Evolutionary conservation across 495 filamentous ascomycete species (phyloP).

Genomic region (Annulohypoxylon stygium): DNA sequence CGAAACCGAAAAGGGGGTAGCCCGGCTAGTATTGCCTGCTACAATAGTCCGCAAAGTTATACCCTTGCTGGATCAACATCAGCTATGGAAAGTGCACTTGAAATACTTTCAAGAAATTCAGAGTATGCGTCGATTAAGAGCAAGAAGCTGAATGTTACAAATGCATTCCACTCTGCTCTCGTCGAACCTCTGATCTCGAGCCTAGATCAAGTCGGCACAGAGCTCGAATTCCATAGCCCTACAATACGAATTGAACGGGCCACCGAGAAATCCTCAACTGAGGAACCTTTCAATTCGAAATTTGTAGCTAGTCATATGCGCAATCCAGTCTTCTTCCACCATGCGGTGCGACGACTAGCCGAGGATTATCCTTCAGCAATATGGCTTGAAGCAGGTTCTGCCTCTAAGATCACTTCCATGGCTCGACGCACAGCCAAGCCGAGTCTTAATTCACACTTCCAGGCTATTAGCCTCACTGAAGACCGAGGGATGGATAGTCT

Average conservation of each 20-base stretch:
- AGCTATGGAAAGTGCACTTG: conserved; percentile 49
- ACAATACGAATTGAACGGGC: conserved; percentile 40
- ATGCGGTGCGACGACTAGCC: conserved; percentile 61
- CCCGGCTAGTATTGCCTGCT: conserved; percentile 61
- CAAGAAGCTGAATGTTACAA: conserved; percentile 59
- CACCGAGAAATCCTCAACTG: conserved; percentile 32
- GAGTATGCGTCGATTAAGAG: conserved; percentile 41
- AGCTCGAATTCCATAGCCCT: conserved; percentile 43
- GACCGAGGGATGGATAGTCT: conserved; percentile 51
- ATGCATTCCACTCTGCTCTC: conserved; percentile 67
- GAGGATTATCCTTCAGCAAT: conserved; percentile 52
- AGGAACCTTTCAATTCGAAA: conserved; percentile 25
- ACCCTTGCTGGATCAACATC: conserved; percentile 56
- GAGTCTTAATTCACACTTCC: conserved; percentile 49
- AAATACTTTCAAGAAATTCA: conserved; percentile 12
- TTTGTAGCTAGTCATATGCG: conserved; percentile 62
- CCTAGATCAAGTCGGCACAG: conserved; percentile 48
- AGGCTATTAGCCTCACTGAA: conserved; percentile 58
- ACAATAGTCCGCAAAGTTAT: conserved; percentile 61
- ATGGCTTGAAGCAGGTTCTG: conserved; percentile 67
- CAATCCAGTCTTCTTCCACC: conserved; percentile 64
- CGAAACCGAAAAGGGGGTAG: conserved; percentile 7
- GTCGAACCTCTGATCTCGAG: conserved; percentile 56
- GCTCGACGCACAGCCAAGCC: conserved; percentile 50
- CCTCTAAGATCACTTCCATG: conserved; percentile 63